phyloP scores from a whole-genome alignment of 768 basidiomycete species.

The Boletus vermiculosoides region DNA sequence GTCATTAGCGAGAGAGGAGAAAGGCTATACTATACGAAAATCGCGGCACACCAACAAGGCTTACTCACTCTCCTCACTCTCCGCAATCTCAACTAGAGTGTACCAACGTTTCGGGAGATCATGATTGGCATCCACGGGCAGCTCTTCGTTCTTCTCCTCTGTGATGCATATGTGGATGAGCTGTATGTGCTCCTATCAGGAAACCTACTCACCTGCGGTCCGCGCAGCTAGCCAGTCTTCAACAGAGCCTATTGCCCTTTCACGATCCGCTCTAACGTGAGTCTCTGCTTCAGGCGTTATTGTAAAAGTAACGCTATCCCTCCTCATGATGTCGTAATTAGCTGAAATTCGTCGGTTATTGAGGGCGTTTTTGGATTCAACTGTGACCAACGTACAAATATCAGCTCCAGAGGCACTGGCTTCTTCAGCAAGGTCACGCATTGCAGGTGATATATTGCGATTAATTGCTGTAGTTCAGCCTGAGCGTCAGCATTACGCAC shows the following conservation, averaged over 20 bases:
- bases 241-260: background rate
- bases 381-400: background rate
- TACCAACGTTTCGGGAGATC: constrained; percentile 6
- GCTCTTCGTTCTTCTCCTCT: background rate
- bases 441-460: background rate
- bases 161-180: background rate
- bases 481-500: background rate
- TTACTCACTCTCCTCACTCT: constrained; percentile 2
- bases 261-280: background rate
- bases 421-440: background rate
- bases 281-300: background rate
- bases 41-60: background rate
- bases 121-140: background rate
- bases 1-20: background rate
- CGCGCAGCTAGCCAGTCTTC: background rate
- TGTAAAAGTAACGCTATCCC: background rate
- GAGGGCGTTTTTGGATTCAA: background rate
- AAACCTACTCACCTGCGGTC: background rate
- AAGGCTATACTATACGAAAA: background rate
- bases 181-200: background rate
- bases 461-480: constrained; percentile 1
- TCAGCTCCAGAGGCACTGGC: background rate
- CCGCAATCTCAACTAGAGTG: constrained; percentile 2
- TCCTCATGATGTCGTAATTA: background rate
- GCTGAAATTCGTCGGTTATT: background rate